These are phyloP conservation scores for Fusarium sp. DNA, from an alignment of 2,329 filamentous ascomycete species.

Conservation along the genomic window DNA sequence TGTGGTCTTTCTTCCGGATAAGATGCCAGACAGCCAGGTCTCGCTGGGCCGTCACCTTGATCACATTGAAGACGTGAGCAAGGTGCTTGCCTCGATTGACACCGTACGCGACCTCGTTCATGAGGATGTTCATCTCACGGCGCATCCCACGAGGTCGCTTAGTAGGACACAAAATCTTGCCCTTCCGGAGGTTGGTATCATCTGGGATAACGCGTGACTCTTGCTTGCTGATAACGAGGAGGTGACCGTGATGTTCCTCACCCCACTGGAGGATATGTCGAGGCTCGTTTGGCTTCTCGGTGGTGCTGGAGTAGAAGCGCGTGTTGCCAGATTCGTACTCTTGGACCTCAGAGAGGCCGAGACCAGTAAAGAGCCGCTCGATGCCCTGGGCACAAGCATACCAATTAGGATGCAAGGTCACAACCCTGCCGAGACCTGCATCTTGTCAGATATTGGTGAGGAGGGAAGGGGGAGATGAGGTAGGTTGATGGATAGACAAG, in stretches of 20 bases:
- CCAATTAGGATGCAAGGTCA: not conserved
- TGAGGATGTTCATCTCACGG: conserved; percentile 10
- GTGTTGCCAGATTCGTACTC: not conserved
- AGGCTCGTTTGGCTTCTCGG: not conserved
- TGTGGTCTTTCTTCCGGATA: conserved; percentile 1
- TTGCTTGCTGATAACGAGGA: conserved; percentile 16
- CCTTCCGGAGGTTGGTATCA: not conserved
- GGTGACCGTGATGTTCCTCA: conserved; percentile 6
- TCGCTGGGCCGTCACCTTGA: not conserved
- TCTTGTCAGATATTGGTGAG: not conserved
- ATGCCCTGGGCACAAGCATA: conserved; percentile 5
- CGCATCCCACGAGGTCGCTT: conserved; percentile 2
- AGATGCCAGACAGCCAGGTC: conserved; percentile 14
- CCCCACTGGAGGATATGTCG: conserved; percentile 17
- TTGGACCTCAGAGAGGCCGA: conserved; percentile 10
- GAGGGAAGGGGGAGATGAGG: no score
- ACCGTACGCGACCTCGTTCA: conserved; percentile 4
- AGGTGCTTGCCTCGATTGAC: not conserved
- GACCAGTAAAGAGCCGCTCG: conserved; percentile 1
- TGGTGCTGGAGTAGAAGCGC: conserved; percentile 14
- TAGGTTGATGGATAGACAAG: not conserved
- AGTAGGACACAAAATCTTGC: not conserved
- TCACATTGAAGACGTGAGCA: conserved; percentile 2
- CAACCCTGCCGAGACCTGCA: not conserved
- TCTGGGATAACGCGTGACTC: not conserved